Evolutionary conservation across 176 grass and related monocot species (phyloP).

Genomic region (Melocanna baccifera): DNA sequence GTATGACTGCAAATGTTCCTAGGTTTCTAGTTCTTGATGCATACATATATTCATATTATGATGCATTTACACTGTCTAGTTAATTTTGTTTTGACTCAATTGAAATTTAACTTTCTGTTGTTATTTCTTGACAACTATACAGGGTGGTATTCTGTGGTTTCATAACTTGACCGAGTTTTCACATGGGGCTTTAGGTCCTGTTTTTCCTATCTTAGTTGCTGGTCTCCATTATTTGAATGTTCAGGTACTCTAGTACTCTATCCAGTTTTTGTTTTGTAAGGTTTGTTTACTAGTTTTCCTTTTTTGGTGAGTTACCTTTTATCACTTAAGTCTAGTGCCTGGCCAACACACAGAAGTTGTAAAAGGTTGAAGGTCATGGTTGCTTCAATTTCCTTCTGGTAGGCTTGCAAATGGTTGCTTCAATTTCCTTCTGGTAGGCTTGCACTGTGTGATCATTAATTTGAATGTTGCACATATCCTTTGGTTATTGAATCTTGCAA

Average conservation of each 20-base stretch:
- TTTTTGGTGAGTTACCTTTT: neutral
- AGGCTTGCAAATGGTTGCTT: neutral
- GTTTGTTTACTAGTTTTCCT: neutral
- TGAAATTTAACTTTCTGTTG: constrained; percentile 20
- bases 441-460: neutral
- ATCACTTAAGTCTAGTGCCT: neutral
- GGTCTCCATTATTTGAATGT: constrained; percentile 86
- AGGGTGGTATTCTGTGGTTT: constrained; percentile 90
- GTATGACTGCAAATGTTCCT: neutral
- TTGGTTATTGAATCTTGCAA: constrained; percentile 2
- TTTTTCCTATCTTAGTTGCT: constrained; percentile 79
- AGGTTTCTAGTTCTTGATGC: constrained; percentile 1
- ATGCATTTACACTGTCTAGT: neutral
- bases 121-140: constrained; percentile 19
- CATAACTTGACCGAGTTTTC: constrained; percentile 67
- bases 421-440: constrained; percentile 5
- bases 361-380: constrained; percentile 5
- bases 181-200: constrained; percentile 61
- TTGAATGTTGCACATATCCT: neutral
- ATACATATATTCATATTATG: neutral
- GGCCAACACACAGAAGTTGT: neutral
- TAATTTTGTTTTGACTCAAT: constrained; percentile 1
- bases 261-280: constrained; percentile 11
- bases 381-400: constrained; percentile 4
- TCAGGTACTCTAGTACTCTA: constrained; percentile 54